A percentile compares a stretch with the other conserved stretches of the same genome.
phyloP scores from a whole-genome alignment of 306 rosid species.

The Cyamopsis tetragonoloba region DNA sequence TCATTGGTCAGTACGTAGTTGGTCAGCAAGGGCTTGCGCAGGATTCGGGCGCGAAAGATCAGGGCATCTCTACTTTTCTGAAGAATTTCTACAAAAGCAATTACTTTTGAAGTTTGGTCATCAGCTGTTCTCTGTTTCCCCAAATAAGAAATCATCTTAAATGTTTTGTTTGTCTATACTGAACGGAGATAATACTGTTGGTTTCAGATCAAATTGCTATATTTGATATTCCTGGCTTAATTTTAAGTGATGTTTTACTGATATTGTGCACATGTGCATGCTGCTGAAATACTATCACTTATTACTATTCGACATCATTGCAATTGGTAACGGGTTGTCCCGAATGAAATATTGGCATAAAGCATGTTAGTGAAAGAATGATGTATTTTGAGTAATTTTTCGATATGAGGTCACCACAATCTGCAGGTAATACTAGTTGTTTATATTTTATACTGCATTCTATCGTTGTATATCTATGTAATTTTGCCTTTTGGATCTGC shows the following conservation, averaged over 20 bases:
- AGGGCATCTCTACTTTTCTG: constrained; percentile 57
- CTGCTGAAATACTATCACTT: constrained; percentile 9
- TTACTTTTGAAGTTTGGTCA: constrained; percentile 54
- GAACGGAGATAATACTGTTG: constrained; percentile 22
- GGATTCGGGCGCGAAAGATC: constrained; percentile 66
- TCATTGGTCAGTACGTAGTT: constrained; percentile 84
- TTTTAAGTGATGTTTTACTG: constrained; percentile 26
- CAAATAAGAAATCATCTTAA: constrained; percentile 42
- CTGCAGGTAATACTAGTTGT: neutral
- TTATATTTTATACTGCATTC: neutral
- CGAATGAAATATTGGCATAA: neutral
- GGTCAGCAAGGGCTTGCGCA: constrained; percentile 52
- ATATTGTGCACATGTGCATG: neutral
- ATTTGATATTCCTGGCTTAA: constrained; percentile 23
- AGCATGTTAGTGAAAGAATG: neutral
- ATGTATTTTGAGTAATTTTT: neutral
- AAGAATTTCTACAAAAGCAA: constrained; percentile 73
- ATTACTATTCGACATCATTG: neutral
- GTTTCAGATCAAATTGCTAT: constrained; percentile 26
- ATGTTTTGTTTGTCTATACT: constrained; percentile 28
- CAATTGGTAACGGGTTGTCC: neutral
- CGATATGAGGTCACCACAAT: neutral
- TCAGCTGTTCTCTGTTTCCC: constrained; percentile 20
- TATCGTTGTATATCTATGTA: neutral
- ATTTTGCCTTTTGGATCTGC: neutral